A percentile compares a stretch with the other conserved stretches of the same genome.
These are phyloP conservation scores for Meira miltonrushii DNA, from an alignment of 1,284 basidiomycete genomes.

Conservation along the genomic window DNA sequence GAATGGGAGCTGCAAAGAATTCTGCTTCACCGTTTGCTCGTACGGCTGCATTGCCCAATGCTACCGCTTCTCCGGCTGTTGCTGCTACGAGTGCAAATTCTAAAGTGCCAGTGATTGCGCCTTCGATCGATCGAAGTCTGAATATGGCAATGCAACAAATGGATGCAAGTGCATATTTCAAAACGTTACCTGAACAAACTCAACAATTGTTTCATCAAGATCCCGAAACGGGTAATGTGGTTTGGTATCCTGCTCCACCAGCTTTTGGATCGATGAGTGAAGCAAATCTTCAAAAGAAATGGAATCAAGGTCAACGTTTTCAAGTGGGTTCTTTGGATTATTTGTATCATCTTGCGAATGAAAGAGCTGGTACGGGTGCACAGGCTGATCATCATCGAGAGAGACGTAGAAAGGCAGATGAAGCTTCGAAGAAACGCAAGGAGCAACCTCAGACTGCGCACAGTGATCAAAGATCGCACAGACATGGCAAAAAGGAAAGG, in stretches of 20 bases:
- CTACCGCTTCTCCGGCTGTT: neutral
- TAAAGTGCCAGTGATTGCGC: conserved; percentile 15
- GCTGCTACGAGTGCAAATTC: neutral
- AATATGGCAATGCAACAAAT: conserved; percentile 16
- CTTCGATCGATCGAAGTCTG: conserved; percentile 15
- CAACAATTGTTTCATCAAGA: conserved; percentile 33
- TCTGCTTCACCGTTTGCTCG: too few species aligned
- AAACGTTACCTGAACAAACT: conserved; percentile 28
- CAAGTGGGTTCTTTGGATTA: conserved; percentile 31
- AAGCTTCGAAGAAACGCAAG: too few species aligned
- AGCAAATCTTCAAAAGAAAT: conserved; percentile 27
- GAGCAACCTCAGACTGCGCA: too few species aligned
- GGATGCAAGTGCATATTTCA: conserved; percentile 31
- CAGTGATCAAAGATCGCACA: too few species aligned
- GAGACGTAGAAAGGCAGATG: too few species aligned
- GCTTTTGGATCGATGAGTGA: conserved; percentile 27
- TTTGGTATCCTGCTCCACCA: conserved; percentile 41
- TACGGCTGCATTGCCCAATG: neutral
- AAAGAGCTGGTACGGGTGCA: neutral
- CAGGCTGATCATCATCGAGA: too few species aligned
- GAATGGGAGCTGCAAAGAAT: neutral
- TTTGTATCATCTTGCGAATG: conserved; percentile 19
- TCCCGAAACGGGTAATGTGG: conserved; percentile 23
- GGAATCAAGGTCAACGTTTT: conserved; percentile 22
- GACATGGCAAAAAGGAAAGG: too few species aligned